Base-by-base conservation (phyloP, 2,329 filamentous ascomycete genomes). In the Aplosporella prunicola region DNA sequence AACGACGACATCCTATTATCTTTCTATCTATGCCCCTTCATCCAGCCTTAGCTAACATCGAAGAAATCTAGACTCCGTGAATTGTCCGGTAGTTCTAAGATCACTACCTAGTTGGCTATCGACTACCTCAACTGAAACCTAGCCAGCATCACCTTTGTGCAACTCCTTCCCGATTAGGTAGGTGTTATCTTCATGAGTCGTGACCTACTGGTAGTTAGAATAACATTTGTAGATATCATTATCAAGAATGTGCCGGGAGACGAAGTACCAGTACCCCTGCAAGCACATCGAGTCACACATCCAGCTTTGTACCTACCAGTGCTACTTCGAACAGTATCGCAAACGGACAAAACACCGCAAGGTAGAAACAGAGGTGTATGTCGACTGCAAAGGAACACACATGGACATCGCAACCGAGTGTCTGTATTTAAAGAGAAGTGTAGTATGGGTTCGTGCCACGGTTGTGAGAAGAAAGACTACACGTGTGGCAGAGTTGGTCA, bases 161-260 rank as follows among this genome's bases (percentile, higher is more conserved):
- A n/a, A n/a, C n/a, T n/a, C n/a, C n/a, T n/a, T n/a, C n/a, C n/a
- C n/a, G n/a, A n/a, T n/a, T n/a, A n/a, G n/a, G n/a, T n/a, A n/a
- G n/a, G n/a, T n/a, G n/a, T n/a, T n/a, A n/a, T n/a, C n/a, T 24
- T 24, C 22, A 8, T 24, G 8, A 24, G 8, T 24, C 22, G n/a
- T 8, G 22, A 8, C 22, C 22, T n/a, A n/a, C 22, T 8, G 22
- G n/a, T n/a, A n/a, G n/a, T n/a, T 24, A 24, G n/a, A 8, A 24
- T 24, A 24, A 8, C 22, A 24, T 24, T 24, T 8, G 8, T 24
- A 11, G 2, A 7, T 25, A 13, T 20, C 9, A n/a, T 13, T 24
- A 24, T n/a, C 22, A 24, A n/a, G 8, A 8, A 40, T 40, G 38
- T 40, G 38, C 32, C 26, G 32, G n/a, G 31, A 33, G 20, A 40